Evolutionary conservation across 2,329 filamentous ascomycete genomes (phyloP), one percentile per base, ranked within the genome.

Genomic region (Aspergillus oerlinghausenensis): DNA sequence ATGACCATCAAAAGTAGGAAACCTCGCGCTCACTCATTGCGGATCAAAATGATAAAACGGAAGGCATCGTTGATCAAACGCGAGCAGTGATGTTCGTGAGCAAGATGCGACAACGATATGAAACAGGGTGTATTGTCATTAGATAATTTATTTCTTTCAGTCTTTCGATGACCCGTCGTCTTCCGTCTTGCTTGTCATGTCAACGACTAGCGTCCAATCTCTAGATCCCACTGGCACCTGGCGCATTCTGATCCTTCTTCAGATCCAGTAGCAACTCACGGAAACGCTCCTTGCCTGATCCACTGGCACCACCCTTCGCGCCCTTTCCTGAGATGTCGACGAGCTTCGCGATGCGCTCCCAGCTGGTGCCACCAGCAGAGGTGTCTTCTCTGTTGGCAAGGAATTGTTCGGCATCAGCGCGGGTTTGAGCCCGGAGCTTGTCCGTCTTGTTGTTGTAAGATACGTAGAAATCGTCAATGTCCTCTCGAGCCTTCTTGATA

Each of bases 381-480:
- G 92, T 97, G 73, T 97, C 92, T 73, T 99, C 93, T 59, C 92
- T 86, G 74, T 82, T 92, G 54, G 84, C 87, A 49, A 97, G 79
- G 76, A 97, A 99, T 71, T 96, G 87, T 70, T 97, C 93, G 6
- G 93, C 94, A 67, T 99, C 94, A 74, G 89, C 88, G 68, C 88
- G 86, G 55, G 93, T 94, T 79, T 96, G 90, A 23, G 88, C 82
- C 65, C 97, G 88, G 58, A 84, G 85, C 83, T 97, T 97, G 74
- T 99, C 94, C 75, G 94, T 93, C 80, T 97, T 96, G 75, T 88
- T 87, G 80, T 97, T 97, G 82, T 99, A 99, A 77, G 96, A 97
- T 72, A 97, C 92, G 81, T 99, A 99, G 79, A 97, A 99, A 74
- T 97, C 94, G 73, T 99, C 94, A 63, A 99, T 96, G 74, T 95